Conservation (phyloP, 1,284 basidiomycete species). For the Ustilago bromivora region DNA sequence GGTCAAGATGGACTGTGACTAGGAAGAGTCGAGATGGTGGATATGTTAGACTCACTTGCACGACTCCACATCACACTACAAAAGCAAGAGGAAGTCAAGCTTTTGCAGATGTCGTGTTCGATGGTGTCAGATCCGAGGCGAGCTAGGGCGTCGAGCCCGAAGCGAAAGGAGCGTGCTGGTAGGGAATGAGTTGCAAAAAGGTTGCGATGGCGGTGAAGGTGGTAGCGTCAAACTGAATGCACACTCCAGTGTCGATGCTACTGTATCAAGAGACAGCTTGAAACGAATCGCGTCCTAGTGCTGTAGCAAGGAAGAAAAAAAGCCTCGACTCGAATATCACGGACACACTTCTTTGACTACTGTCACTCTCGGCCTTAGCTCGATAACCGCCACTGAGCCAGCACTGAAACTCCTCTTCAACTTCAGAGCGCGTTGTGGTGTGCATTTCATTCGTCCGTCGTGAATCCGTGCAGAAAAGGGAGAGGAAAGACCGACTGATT, state of each 20-base stretch:
- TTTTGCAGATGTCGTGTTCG: neutral
- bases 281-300: neutral
- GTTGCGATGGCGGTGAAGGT: neutral
- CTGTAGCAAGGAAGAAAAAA: neutral
- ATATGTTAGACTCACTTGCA: neutral
- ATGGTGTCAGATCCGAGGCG: neutral
- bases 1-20: neutral
- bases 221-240: neutral
- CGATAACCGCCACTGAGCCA: neutral
- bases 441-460: constrained; percentile 10
- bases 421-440: constrained; percentile 18
- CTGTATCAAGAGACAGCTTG: neutral
- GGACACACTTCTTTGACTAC: neutral
- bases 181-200: neutral
- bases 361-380: neutral
- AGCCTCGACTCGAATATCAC: neutral
- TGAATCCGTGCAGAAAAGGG: neutral
- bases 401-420: neutral
- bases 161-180: neutral
- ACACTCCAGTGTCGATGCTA: neutral
- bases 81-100: neutral
- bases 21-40: neutral
- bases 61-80: constrained; percentile 7
- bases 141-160: neutral
- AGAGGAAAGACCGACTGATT: neutral